phyloP scores from a whole-genome alignment of 202 grass and related monocot genomes.

The Panicum hallii region DNA sequence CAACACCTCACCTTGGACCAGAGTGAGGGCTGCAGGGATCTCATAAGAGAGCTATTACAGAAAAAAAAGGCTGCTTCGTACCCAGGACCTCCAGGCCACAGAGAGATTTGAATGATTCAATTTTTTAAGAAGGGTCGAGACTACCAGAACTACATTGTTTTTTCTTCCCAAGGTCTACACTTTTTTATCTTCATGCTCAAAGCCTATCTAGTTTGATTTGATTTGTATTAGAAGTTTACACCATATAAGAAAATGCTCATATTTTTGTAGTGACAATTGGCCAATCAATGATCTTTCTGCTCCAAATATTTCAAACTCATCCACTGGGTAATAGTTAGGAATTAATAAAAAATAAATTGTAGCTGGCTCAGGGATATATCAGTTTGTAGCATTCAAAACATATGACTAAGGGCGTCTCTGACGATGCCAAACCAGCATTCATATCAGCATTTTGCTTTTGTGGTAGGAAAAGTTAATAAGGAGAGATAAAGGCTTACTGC shows the following conservation, averaged over 20 bases:
- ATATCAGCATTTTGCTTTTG: background rate
- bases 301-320: conserved; percentile 16
- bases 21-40: too few species aligned
- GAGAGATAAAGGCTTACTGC: background rate
- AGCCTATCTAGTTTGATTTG: background rate
- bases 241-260: background rate
- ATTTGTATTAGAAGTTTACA: conserved; percentile 6
- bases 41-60: too few species aligned
- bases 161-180: background rate
- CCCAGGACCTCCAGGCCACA: too few species aligned
- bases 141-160: conserved; percentile 8
- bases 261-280: conserved; percentile 33
- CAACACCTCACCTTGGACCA: too few species aligned
- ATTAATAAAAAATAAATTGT: conserved; percentile 21
- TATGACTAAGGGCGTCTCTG: background rate
- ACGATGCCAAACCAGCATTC: too few species aligned
- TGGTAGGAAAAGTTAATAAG: background rate
- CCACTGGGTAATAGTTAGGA: background rate
- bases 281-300: conserved; percentile 22
- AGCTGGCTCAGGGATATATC: conserved; percentile 17
- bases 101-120: background rate
- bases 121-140: conserved; percentile 14
- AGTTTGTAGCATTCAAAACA: conserved; percentile 14
- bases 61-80: too few species aligned
- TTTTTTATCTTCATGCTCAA: conserved; percentile 25